A percentile compares a stretch with the other conserved stretches of the same genome.
Conservation (phyloP, 208 protist species). For the Trypanosoma grayi region DNA sequence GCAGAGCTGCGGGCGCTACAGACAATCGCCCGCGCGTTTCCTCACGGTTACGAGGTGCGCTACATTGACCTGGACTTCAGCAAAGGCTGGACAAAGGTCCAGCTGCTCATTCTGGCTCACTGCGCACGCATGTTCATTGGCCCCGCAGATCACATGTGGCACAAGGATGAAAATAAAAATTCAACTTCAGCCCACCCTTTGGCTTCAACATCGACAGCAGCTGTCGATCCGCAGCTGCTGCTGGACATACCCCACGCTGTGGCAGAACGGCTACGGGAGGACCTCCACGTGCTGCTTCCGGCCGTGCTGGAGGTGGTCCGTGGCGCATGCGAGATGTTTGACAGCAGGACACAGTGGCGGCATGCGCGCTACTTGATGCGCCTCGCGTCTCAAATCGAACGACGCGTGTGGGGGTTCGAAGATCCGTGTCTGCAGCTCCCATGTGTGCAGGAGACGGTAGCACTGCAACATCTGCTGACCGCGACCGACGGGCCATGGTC, state of each 20-base stretch:
- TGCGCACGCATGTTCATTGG: conserved; percentile 60
- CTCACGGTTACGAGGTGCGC: conserved; percentile 38
- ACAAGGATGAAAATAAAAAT: not conserved
- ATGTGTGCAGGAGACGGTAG: conserved; percentile 19
- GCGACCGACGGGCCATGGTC: conserved; percentile 2
- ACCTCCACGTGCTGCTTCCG: conserved; percentile 46
- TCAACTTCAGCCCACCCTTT: conserved; percentile 11
- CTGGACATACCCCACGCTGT: conserved; percentile 35
- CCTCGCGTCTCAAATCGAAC: conserved; percentile 53
- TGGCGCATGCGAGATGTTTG: conserved; percentile 60
- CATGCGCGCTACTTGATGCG: conserved; percentile 54
- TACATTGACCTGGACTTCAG: conserved; percentile 71
- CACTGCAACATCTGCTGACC: conserved; percentile 5
- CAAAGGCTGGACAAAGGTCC: conserved; percentile 56
- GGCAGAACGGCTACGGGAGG: conserved; percentile 44
- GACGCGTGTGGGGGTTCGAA: conserved; percentile 60
- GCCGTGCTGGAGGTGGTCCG: conserved; percentile 43
- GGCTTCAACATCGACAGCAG: conserved; percentile 10
- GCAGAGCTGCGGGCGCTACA: conserved; percentile 64
- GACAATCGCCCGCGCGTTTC: conserved; percentile 64
- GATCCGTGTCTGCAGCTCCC: conserved; percentile 49
- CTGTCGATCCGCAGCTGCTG: conserved; percentile 39
- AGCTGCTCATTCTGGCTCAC: conserved; percentile 67
- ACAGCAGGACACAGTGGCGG: conserved; percentile 26
- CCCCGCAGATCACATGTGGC: not conserved